phyloP scores from a whole-genome alignment of 805 yeast genomes.

The Scheffersomyces ergatensis region DNA sequence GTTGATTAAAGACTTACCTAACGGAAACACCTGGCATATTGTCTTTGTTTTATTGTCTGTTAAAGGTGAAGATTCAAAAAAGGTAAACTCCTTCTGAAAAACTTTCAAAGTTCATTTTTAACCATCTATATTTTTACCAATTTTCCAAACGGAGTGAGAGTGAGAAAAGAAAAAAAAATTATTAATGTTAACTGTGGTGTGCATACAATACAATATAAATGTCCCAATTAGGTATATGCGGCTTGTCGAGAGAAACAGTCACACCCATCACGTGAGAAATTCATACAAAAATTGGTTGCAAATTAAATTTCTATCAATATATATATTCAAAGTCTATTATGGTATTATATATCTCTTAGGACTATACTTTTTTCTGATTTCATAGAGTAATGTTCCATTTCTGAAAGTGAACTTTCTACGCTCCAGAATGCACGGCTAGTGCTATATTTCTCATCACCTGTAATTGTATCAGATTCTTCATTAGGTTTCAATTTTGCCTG shows the following conservation, averaged over 20 bases:
- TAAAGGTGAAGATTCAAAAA: constrained; percentile 8
- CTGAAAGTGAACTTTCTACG: constrained; percentile 21
- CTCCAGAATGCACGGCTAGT: constrained; percentile 20
- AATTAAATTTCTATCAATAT: not conserved
- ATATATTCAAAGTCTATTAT: not conserved
- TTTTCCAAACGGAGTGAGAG: no score
- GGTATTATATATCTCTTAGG: not conserved
- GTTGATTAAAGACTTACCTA: constrained; percentile 64
- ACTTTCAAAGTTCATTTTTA: no score
- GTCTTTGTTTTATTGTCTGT: constrained; percentile 23
- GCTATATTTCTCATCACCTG: not conserved
- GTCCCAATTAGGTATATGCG: constrained; percentile 1
- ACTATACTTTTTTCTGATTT: not conserved
- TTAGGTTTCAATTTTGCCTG: not conserved
- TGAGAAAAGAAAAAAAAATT: no score
- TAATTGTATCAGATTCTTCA: not conserved
- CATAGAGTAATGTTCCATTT: constrained; percentile 26
- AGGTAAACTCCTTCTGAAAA: not conserved
- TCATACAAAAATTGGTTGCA: constrained; percentile 3
- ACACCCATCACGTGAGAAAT: constrained; percentile 26
- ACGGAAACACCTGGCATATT: constrained; percentile 98
- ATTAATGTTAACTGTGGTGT: no score
- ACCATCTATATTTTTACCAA: no score
- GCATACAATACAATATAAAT: no score
- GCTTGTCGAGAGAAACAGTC: constrained; percentile 20